These are phyloP conservation scores for Blepharisma japonicum DNA, from an alignment of 73 alveolate genomes.

Conservation along the genomic window DNA sequence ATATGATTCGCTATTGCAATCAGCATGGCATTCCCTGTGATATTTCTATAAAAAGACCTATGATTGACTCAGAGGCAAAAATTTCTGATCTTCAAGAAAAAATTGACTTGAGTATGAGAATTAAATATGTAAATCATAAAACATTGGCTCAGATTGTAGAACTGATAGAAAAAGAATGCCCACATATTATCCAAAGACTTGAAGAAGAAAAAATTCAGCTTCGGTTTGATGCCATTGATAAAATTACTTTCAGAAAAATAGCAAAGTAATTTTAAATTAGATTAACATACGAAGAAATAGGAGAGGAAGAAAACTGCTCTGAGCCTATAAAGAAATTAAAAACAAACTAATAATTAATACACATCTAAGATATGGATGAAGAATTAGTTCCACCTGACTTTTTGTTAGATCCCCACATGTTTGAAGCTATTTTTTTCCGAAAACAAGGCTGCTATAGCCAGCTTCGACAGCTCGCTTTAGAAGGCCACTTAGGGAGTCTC, in stretches of 20 bases:
- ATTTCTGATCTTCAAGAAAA: constrained; percentile 13
- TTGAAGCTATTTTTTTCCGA: background rate
- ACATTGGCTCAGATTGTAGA: background rate
- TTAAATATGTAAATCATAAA: background rate
- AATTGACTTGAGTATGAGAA: constrained; percentile 1
- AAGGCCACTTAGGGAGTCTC: background rate
- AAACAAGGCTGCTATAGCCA: background rate
- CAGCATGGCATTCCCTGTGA: constrained; percentile 12
- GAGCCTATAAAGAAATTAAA: too few relatives aligned
- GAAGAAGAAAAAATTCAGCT: constrained; percentile 11
- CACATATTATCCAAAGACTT: background rate
- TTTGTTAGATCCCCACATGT: background rate
- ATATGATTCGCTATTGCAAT: constrained; percentile 3
- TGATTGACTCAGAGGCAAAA: background rate
- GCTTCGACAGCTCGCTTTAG: constrained; percentile 10
- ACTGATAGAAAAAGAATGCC: constrained; percentile 18
- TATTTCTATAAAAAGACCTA: constrained; percentile 6
- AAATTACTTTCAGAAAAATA: background rate
- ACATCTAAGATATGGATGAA: background rate
- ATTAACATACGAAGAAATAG: too few relatives aligned
- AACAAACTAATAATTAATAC: too few relatives aligned
- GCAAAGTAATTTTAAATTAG: too few relatives aligned
- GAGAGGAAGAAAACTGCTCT: too few relatives aligned
- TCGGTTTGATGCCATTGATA: constrained; percentile 23
- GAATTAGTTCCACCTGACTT: constrained; percentile 10